Evolutionary conservation across 495 filamentous ascomycete species (phyloP).

Genomic region (Penicillium manginii): DNA sequence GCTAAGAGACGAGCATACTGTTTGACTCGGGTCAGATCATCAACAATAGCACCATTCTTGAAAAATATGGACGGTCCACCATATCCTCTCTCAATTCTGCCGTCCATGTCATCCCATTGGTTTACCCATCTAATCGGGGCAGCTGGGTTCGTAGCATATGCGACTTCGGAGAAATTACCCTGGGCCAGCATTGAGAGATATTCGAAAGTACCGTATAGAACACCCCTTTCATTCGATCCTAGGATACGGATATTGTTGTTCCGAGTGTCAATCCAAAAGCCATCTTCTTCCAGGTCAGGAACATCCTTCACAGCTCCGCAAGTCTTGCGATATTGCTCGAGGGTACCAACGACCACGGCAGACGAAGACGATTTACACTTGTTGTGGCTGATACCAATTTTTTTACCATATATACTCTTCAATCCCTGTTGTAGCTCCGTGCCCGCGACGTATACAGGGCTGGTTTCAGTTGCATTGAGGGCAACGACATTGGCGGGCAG

Average conservation of each 20-base stretch:
- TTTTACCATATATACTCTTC: conserved; percentile 53
- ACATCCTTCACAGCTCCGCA: conserved; percentile 36
- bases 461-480: conserved; percentile 54
- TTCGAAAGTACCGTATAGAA: conserved; percentile 71
- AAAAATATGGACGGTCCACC: conserved; percentile 75
- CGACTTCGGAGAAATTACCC: conserved; percentile 59
- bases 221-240: conserved; percentile 69
- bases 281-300: conserved; percentile 60
- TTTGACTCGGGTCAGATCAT: conserved; percentile 59
- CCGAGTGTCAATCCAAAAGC: conserved; percentile 60
- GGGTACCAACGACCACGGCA: conserved; percentile 60
- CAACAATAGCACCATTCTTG: conserved; percentile 51
- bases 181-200: conserved; percentile 67
- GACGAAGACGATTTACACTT: conserved; percentile 29
- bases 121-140: conserved; percentile 72
- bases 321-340: conserved; percentile 49
- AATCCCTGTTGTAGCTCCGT: conserved; percentile 64
- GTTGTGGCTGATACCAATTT: conserved; percentile 37
- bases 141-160: conserved; percentile 58
- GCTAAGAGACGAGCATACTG: conserved; percentile 70
- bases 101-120: conserved; percentile 76
- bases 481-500: conserved; percentile 57
- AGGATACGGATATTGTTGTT: conserved; percentile 57
- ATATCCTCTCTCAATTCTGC: conserved; percentile 71
- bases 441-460: conserved; percentile 61